Percentiles rank a stretch among this genome's conserved stretches.
These are phyloP conservation scores for Bauhinia variegata DNA, from an alignment of 306 rosid species.

Conservation along the genomic window DNA sequence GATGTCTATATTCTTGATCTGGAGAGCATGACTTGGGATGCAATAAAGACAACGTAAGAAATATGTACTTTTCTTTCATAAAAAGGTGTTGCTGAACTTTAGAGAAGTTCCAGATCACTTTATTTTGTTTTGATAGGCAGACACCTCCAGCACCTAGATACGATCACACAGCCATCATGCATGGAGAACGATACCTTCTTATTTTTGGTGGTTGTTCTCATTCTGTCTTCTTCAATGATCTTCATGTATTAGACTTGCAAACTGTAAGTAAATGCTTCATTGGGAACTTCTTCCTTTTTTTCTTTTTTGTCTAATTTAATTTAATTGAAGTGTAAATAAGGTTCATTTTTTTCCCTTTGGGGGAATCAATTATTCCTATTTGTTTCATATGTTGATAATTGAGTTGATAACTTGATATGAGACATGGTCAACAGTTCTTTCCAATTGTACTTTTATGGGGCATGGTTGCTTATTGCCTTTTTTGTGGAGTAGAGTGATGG, in stretches of 20 bases:
- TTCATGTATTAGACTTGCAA: slow-evolving; percentile 84
- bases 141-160: slow-evolving; percentile 90
- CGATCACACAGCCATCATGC: slow-evolving; percentile 84
- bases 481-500: slow-evolving; percentile 1
- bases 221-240: slow-evolving; percentile 83
- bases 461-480: background rate
- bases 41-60: slow-evolving; percentile 69
- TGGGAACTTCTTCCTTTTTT: background rate
- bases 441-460: background rate
- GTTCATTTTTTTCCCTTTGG: slow-evolving; percentile 29
- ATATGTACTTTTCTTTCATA: slow-evolving; percentile 39
- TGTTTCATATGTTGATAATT: slow-evolving; percentile 6
- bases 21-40: slow-evolving; percentile 85
- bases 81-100: slow-evolving; percentile 27
- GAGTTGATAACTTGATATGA: slow-evolving; percentile 16
- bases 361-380: slow-evolving; percentile 22
- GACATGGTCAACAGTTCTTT: slow-evolving; percentile 5
- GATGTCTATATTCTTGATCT: slow-evolving; percentile 83
- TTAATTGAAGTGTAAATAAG: slow-evolving; percentile 16
- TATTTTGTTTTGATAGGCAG: slow-evolving; percentile 77
- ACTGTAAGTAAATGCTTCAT: slow-evolving; percentile 58
- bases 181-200: slow-evolving; percentile 75
- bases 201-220: slow-evolving; percentile 97
- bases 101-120: slow-evolving; percentile 40
- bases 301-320: background rate